Evolutionary conservation across 192 early-diverging fungal genomes (phyloP).

Genomic region (Backusella psychrophila): DNA sequence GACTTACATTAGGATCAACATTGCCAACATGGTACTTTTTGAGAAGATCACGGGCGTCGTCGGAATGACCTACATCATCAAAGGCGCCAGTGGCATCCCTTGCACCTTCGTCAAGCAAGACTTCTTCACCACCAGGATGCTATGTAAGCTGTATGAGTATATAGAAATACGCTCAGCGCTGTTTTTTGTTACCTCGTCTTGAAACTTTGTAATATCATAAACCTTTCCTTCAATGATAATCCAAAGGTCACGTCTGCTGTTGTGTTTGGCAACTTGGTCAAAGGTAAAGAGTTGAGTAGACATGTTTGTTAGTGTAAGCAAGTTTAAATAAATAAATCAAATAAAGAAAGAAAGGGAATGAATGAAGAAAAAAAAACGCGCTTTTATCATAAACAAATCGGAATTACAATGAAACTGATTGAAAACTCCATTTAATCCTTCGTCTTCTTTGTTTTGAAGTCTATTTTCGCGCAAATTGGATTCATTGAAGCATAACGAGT

Average conservation of each 20-base stretch:
- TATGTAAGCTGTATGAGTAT: slow-evolving; percentile 27
- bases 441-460: too few relatives aligned
- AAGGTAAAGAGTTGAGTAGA: slow-evolving; percentile 20
- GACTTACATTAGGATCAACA: slow-evolving; percentile 54
- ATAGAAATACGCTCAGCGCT: neutral
- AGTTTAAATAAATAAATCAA: too few relatives aligned
- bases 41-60: slow-evolving; percentile 88
- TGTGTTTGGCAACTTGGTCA: slow-evolving; percentile 63
- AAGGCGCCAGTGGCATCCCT: slow-evolving; percentile 91
- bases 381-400: neutral
- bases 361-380: neutral
- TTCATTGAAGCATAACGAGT: neutral
- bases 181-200: slow-evolving; percentile 57
- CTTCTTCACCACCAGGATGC: slow-evolving; percentile 99
- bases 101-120: slow-evolving; percentile 90
- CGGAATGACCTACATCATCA: slow-evolving; percentile 96
- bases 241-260: slow-evolving; percentile 74
- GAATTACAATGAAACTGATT: neutral
- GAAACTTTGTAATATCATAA: slow-evolving; percentile 75
- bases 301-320: slow-evolving; percentile 6
- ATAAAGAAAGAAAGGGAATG: neutral
- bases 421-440: neutral
- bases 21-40: slow-evolving; percentile 72
- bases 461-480: too few relatives aligned
- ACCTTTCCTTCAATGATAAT: slow-evolving; percentile 77